These are phyloP conservation scores for Phytopythium boreale DNA, from an alignment of 352 stramenopile genomes.

Conservation along the genomic window DNA sequence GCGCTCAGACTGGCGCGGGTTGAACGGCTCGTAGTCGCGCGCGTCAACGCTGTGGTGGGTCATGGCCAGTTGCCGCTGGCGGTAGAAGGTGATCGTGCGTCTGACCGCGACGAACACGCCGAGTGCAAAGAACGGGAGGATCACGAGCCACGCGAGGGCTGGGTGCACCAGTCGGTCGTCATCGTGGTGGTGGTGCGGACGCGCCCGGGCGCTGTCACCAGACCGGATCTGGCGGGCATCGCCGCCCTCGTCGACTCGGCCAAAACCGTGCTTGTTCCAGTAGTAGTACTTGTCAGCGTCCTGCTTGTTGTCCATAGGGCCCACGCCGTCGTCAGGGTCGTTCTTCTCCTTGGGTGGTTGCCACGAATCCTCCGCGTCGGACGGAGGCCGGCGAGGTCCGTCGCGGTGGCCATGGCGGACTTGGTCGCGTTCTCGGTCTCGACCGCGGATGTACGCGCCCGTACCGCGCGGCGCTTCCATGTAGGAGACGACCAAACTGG, in stretches of 20 bases:
- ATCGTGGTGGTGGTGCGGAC: background rate
- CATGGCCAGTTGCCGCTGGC: background rate
- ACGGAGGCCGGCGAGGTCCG: background rate
- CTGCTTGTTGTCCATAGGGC: background rate
- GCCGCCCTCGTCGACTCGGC: background rate
- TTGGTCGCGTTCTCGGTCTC: background rate
- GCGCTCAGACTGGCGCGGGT: background rate
- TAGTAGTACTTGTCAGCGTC: constrained; percentile 4
- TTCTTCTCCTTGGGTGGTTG: background rate
- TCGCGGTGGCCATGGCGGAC: background rate
- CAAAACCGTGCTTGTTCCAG: constrained; percentile 6
- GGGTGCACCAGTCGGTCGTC: background rate
- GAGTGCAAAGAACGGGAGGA: constrained; percentile 7
- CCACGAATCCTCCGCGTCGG: background rate
- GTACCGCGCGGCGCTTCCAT: background rate
- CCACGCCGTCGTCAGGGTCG: background rate
- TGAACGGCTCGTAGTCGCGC: constrained; percentile 2
- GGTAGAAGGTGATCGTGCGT: background rate
- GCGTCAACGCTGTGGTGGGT: background rate
- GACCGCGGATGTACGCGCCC: background rate
- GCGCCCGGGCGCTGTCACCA: background rate
- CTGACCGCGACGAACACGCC: constrained; percentile 3
- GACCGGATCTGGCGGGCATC: background rate
- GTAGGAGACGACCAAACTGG: background rate
- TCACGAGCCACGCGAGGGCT: background rate